Evolutionary conservation across 768 basidiomycete species (phyloP).

Genomic region (Leccinellum rugosiceps): DNA sequence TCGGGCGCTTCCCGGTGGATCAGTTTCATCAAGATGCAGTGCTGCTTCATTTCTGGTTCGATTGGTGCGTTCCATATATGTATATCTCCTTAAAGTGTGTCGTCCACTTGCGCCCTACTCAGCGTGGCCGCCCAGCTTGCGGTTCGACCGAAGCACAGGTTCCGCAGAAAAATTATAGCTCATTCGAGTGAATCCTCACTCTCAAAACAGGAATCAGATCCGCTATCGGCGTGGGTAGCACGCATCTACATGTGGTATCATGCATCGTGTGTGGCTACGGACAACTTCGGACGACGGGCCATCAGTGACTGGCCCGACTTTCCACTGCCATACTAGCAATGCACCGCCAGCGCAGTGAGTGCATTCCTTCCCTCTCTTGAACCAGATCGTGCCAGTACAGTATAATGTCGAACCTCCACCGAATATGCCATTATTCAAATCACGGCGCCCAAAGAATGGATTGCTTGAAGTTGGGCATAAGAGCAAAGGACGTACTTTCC

Average conservation of each 20-base stretch:
- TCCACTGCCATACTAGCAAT: neutral
- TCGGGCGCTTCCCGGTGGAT: neutral
- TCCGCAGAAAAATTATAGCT: neutral
- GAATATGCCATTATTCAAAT: neutral
- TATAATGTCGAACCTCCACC: neutral
- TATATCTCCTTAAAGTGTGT: neutral
- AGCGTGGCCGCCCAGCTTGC: neutral
- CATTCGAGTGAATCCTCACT: neutral
- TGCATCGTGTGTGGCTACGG: neutral
- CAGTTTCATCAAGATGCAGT: constrained; percentile 3
- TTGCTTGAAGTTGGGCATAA: constrained; percentile 1
- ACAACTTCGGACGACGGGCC: neutral
- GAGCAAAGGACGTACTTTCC: neutral
- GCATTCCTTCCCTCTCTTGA: neutral
- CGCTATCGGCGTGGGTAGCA: neutral
- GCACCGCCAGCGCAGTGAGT: neutral
- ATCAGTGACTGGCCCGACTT: neutral
- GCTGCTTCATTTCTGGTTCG: neutral
- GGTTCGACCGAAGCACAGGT: neutral
- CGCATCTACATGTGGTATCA: neutral
- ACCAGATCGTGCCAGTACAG: neutral
- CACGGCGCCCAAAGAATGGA: neutral
- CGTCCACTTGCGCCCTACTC: neutral
- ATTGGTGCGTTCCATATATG: no score
- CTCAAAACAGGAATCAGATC: neutral